Percentiles rank a stretch among this genome's conserved stretches.
Conservation (phyloP, 1,284 basidiomycete genomes). For the Thelephora terrestris region DNA sequence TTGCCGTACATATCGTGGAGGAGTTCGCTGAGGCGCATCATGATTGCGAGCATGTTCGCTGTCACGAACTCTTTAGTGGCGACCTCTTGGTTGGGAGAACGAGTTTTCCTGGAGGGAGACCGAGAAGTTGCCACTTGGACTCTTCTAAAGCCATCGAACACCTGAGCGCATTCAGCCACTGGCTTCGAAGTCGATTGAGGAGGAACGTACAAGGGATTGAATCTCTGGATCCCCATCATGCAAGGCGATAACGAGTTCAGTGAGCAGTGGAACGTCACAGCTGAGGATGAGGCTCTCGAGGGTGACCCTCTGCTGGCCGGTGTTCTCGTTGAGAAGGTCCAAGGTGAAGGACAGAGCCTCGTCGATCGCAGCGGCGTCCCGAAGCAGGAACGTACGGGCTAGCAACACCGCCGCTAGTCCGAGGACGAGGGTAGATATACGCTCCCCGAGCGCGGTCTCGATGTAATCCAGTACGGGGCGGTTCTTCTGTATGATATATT, state of each 20-base stretch:
- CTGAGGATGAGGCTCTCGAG: slow-evolving; percentile 49
- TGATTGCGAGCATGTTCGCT: slow-evolving; percentile 70
- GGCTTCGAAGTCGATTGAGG: not conserved
- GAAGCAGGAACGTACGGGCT: slow-evolving; percentile 60
- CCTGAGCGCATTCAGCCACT: slow-evolving; percentile 27
- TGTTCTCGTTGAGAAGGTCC: slow-evolving; percentile 34
- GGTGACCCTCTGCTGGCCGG: slow-evolving; percentile 27
- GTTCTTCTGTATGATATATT: slow-evolving; percentile 58
- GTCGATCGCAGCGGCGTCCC: slow-evolving; percentile 40
- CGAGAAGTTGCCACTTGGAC: slow-evolving; percentile 33
- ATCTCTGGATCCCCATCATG: slow-evolving; percentile 51
- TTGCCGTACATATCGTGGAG: slow-evolving; percentile 75
- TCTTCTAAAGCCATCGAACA: slow-evolving; percentile 50
- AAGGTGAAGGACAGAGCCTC: slow-evolving; percentile 56
- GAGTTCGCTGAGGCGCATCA: slow-evolving; percentile 74
- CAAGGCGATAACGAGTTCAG: slow-evolving; percentile 65
- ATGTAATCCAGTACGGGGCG: slow-evolving; percentile 30
- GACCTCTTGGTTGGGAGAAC: slow-evolving; percentile 18
- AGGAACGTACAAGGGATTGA: slow-evolving; percentile 5
- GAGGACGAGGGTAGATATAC: slow-evolving; percentile 48
- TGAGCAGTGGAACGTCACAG: slow-evolving; percentile 57
- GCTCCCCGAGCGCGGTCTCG: slow-evolving; percentile 34
- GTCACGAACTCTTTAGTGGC: slow-evolving; percentile 55
- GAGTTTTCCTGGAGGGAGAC: slow-evolving; percentile 14
- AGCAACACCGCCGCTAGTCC: slow-evolving; percentile 58